Conservation (phyloP, 352 stramenopile species). For the Globisporangium nagaii region DNA sequence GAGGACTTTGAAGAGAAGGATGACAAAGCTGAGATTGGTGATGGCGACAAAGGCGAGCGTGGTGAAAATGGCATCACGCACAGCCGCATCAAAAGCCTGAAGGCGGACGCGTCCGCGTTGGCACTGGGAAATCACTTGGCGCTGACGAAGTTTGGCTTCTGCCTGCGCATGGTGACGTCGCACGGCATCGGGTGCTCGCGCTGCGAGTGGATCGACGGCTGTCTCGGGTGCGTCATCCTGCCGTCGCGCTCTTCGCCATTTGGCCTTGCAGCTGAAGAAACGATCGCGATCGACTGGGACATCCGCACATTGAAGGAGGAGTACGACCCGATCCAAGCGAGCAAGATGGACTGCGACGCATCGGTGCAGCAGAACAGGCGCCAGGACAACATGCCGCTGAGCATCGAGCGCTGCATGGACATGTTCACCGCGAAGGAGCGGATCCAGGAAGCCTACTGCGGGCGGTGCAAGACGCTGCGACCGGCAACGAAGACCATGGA, state of each 20-base stretch:
- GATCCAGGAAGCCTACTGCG: constrained; percentile 77
- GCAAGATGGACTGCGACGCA: constrained; percentile 67
- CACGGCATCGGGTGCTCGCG: constrained; percentile 79
- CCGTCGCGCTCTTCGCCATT: constrained; percentile 41
- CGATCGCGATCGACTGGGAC: constrained; percentile 88
- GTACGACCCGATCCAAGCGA: constrained; percentile 82
- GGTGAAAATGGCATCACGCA: neutral
- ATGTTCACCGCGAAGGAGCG: constrained; percentile 83
- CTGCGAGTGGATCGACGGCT: constrained; percentile 87
- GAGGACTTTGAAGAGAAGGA: constrained; percentile 18
- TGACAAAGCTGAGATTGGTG: too few species aligned
- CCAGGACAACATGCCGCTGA: constrained; percentile 76
- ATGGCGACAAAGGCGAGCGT: too few species aligned
- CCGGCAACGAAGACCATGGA: constrained; percentile 95
- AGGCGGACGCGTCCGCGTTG: constrained; percentile 45
- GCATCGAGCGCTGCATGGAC: constrained; percentile 77
- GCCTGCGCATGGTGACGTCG: constrained; percentile 73
- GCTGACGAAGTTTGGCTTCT: constrained; percentile 79
- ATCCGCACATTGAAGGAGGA: constrained; percentile 83
- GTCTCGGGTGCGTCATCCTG: constrained; percentile 76
- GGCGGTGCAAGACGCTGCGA: constrained; percentile 86
- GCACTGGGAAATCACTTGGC: constrained; percentile 61
- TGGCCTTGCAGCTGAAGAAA: constrained; percentile 64
- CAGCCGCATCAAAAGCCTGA: constrained; percentile 10
- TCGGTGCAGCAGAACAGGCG: constrained; percentile 58